A percentile compares a stretch with the other conserved stretches of the same genome.
Conservation (phyloP, 345 rosid species). For the Lumnitzera littorea region DNA sequence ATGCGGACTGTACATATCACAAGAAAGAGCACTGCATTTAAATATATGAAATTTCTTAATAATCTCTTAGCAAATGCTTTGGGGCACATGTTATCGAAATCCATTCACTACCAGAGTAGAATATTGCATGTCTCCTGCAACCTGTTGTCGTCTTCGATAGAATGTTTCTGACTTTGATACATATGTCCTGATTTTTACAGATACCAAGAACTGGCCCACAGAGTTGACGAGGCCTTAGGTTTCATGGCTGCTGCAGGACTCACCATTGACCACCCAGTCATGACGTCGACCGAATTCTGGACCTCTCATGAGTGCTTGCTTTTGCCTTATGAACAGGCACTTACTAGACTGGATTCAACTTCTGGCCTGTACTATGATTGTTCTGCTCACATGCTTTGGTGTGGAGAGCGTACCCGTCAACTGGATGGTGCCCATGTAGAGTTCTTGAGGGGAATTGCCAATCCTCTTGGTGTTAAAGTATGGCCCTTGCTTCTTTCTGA, state of each 20-base stretch:
- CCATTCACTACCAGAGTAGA: too few species aligned
- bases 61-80: too few species aligned
- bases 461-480: conserved; percentile 56
- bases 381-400: conserved; percentile 65
- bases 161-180: background rate
- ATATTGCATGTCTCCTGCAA: too few species aligned
- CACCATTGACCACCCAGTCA: conserved; percentile 44
- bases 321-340: conserved; percentile 55
- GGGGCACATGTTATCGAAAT: too few species aligned
- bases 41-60: too few species aligned
- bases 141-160: background rate
- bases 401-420: conserved; percentile 56
- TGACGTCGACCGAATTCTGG: conserved; percentile 63
- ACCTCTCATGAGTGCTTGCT: conserved; percentile 62
- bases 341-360: conserved; percentile 51
- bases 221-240: conserved; percentile 61
- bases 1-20: too few species aligned
- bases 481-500: background rate
- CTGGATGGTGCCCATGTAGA: conserved; percentile 60
- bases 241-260: conserved; percentile 63
- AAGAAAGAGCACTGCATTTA: too few species aligned
- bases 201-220: conserved; percentile 44
- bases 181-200: conserved; percentile 13
- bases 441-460: conserved; percentile 55
- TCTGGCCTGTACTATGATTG: conserved; percentile 54